These are phyloP conservation scores for Umbelopsis sp. DNA, from an alignment of 192 early-diverging fungal species.

Conservation along the genomic window DNA sequence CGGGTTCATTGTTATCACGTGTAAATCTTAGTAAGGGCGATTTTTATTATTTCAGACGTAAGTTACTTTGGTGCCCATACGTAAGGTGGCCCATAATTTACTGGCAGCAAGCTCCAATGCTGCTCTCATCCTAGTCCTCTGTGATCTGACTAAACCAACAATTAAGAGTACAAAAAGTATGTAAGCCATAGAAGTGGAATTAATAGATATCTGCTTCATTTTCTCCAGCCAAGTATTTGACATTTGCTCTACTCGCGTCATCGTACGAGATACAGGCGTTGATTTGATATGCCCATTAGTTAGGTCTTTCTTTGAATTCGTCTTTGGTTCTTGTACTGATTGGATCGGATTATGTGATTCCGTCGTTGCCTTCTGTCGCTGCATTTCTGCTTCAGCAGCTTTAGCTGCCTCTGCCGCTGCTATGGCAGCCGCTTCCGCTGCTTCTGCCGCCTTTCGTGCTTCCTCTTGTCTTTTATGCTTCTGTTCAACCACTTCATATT, in stretches of 20 bases:
- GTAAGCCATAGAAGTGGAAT: constrained; percentile 10
- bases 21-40: neutral
- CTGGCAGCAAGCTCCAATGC: constrained; percentile 2
- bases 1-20: constrained; percentile 18
- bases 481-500: neutral
- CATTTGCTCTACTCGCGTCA: neutral
- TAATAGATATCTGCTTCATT: constrained; percentile 4
- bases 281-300: neutral
- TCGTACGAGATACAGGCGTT: neutral
- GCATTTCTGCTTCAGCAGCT: constrained; percentile 20
- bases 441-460: constrained; percentile 7
- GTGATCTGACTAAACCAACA: constrained; percentile 1
- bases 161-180: constrained; percentile 8
- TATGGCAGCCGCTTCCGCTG: neutral
- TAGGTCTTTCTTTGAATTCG: neutral
- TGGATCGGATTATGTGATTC: neutral
- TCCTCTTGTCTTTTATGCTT: constrained; percentile 3
- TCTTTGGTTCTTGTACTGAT: neutral
- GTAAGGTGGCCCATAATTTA: constrained; percentile 41
- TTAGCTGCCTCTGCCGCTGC: neutral
- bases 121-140: constrained; percentile 10
- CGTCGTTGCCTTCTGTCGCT: constrained; percentile 9
- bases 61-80: constrained; percentile 46
- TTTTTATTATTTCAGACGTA: constrained; percentile 30
- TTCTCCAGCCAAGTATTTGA: neutral